A percentile compares a stretch with the other conserved stretches of the same genome.
These are phyloP conservation scores for Xylariales sp. DNA, from an alignment of 2,329 filamentous ascomycete species.

Conservation along the genomic window DNA sequence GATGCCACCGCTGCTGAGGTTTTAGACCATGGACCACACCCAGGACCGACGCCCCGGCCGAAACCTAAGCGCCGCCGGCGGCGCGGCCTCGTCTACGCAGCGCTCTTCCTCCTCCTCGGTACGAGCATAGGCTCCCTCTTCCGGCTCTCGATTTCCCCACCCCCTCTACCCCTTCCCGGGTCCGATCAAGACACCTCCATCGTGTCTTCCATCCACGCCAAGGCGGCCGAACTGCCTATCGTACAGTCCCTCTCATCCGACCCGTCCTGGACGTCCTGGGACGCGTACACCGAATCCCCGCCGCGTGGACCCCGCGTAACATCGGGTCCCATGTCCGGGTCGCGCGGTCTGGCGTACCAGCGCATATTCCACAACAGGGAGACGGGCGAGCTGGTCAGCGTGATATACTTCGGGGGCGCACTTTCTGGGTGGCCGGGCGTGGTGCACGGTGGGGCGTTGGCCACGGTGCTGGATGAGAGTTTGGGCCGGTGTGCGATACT, in stretches of 20 bases:
- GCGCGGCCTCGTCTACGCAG: slow-evolving; percentile 5
- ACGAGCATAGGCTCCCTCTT: slow-evolving; percentile 31
- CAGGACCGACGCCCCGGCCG: neutral
- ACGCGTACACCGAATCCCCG: slow-evolving; percentile 33
- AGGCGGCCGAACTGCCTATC: slow-evolving; percentile 41
- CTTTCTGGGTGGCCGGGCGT: slow-evolving; percentile 66
- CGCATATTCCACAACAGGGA: slow-evolving; percentile 58
- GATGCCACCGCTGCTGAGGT: no score
- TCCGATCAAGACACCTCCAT: slow-evolving; percentile 36
- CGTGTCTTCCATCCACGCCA: slow-evolving; percentile 33
- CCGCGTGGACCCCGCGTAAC: slow-evolving; percentile 26
- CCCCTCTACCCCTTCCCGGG: slow-evolving; percentile 33
- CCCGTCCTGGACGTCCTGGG: slow-evolving; percentile 34
- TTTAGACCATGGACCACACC: no score
- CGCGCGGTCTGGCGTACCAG: slow-evolving; percentile 45
- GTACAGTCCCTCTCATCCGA: slow-evolving; percentile 42
- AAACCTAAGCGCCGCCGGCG: slow-evolving; percentile 3
- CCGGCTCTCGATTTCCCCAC: slow-evolving; percentile 38
- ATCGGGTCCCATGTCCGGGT: slow-evolving; percentile 36
- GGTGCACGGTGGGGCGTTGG: slow-evolving; percentile 66
- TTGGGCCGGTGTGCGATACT: slow-evolving; percentile 58
- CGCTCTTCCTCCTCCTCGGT: slow-evolving; percentile 38
- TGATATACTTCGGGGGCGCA: slow-evolving; percentile 65
- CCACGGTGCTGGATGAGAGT: slow-evolving; percentile 65
- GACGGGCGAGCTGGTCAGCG: slow-evolving; percentile 53